Percentiles rank a stretch among this genome's conserved stretches.
Evolutionary conservation across 2,329 filamentous ascomycete genomes (phyloP).

Genomic region (Fusarium gaditjirri): DNA sequence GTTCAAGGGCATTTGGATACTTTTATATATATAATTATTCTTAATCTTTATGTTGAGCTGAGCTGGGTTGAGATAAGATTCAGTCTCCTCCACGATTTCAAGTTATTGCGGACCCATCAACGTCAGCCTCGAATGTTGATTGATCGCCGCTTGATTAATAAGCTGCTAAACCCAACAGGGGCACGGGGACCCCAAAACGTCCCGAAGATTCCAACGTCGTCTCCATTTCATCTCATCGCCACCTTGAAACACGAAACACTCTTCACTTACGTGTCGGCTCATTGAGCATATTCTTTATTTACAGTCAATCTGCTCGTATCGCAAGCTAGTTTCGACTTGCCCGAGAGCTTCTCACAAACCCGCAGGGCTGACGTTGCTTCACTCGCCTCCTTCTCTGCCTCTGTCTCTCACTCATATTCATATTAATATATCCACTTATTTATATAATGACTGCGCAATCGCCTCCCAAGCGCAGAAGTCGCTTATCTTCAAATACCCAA

Average conservation of each 20-base stretch:
- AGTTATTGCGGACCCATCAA: background rate
- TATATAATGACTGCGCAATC: slow-evolving; percentile 22
- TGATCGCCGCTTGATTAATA: slow-evolving; percentile 15
- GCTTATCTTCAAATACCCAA: slow-evolving; percentile 28
- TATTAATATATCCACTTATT: background rate
- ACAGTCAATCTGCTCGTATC: background rate
- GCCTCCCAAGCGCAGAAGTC: slow-evolving; percentile 36
- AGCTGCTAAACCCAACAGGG: slow-evolving; percentile 3
- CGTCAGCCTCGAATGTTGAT: background rate
- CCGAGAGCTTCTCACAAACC: background rate
- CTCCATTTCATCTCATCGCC: slow-evolving; percentile 12
- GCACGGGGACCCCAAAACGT: slow-evolving; percentile 34
- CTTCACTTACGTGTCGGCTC: slow-evolving; percentile 1
- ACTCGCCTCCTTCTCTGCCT: background rate
- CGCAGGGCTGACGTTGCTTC: background rate
- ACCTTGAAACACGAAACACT: slow-evolving; percentile 6
- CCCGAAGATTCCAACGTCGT: slow-evolving; percentile 26
- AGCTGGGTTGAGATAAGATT: slow-evolving; percentile 1
- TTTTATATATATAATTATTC: background rate
- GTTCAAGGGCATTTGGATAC: background rate
- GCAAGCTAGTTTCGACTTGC: background rate
- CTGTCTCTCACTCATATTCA: background rate
- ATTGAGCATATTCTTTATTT: background rate
- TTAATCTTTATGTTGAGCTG: background rate
- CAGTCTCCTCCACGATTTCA: slow-evolving; percentile 11